Base-by-base conservation (phyloP, 108 stramenopile genomes). In the Fistulifera solaris region DNA sequence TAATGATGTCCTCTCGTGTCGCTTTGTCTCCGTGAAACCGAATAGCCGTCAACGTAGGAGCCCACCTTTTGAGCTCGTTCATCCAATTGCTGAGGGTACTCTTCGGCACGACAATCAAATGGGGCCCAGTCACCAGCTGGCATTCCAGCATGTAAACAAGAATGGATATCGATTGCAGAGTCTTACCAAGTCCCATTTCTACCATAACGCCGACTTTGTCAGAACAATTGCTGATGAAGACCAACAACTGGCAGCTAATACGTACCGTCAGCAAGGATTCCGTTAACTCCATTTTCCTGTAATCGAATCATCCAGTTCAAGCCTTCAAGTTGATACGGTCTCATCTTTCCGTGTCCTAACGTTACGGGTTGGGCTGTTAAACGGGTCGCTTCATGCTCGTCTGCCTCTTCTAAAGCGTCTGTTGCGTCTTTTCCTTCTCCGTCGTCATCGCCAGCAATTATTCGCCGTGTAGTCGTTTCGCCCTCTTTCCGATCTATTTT, bases 221-320 rank as follows among this genome's bases (percentile, higher is more conserved):
- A 17, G 19, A 17, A 11, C 3, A 19, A 5, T 8, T 45, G 44
- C 4, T 52, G 51, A 26, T 28, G 41, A 56, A 22, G 5, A 12
- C 44, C 7, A 45, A 8, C 4, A 3, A 5, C 11, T 19, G 19
- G 21, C 5, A 21, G 6, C 44, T 4, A 45, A 11, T 21, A 45
- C 44, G 21, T 45, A 45, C 44, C 85, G 58, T 86, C 85, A 15
- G 85, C 85, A 18, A 94, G 60, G 53, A 93, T 91, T 24, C 91
- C 95, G 72, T 95, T 95, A 14, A 95, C 79, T 45, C 91, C 94
- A 67, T 91, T 84, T 60, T 96, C 96, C 52, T 94, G 87, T 40
- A 99, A 66, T 14, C 88, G 83, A 74, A 94, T 88, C 75, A 99
- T 93, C 98, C 98, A 99, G 68, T 95, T 94, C 60, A 99, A 67